A percentile compares a stretch with the other conserved stretches of the same genome.
These are phyloP conservation scores for Gautieria morchelliformis DNA, from an alignment of 768 basidiomycete species.

Conservation along the genomic window DNA sequence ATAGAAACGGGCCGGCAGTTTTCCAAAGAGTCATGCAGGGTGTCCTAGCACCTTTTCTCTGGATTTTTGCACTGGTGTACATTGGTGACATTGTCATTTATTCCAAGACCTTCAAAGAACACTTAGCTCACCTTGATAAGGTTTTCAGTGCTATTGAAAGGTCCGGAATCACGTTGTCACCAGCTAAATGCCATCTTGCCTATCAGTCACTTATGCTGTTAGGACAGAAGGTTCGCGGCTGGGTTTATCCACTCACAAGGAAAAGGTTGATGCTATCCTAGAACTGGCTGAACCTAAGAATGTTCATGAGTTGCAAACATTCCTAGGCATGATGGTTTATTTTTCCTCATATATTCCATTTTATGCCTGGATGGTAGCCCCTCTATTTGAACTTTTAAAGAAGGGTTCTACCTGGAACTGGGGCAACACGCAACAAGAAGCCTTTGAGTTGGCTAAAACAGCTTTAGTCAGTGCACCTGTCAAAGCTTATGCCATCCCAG, in stretches of 20 bases:
- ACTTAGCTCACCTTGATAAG: conserved; percentile 10
- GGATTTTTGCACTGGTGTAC: conserved; percentile 32
- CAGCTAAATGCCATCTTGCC: conserved; percentile 25
- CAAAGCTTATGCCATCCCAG: conserved; percentile 20
- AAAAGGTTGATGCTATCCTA: conserved; percentile 28
- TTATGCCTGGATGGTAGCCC: conserved; percentile 25
- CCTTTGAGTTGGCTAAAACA: conserved; percentile 22
- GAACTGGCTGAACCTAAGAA: conserved; percentile 18
- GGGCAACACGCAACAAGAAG: conserved; percentile 16
- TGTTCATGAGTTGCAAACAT: conserved; percentile 21
- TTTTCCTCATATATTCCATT: conserved; percentile 28
- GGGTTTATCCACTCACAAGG: conserved; percentile 27
- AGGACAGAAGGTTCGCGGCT: conserved; percentile 32
- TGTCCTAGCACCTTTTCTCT: conserved; percentile 26
- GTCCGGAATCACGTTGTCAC: conserved; percentile 25
- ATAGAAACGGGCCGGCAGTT: conserved; percentile 22
- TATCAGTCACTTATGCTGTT: conserved; percentile 26
- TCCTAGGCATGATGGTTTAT: conserved; percentile 30
- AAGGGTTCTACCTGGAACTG: conserved; percentile 19
- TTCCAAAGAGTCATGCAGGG: conserved; percentile 35
- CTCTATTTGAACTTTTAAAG: conserved; percentile 24
- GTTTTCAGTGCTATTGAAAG: conserved; percentile 18
- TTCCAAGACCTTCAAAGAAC: neutral
- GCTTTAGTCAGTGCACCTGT: conserved; percentile 25
- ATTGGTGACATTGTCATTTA: conserved; percentile 34